A percentile compares a stretch with the other conserved stretches of the same genome.
Conservation (phyloP, 2,329 filamentous ascomycete genomes). For the Cephalotrichum gorgonifer region DNA sequence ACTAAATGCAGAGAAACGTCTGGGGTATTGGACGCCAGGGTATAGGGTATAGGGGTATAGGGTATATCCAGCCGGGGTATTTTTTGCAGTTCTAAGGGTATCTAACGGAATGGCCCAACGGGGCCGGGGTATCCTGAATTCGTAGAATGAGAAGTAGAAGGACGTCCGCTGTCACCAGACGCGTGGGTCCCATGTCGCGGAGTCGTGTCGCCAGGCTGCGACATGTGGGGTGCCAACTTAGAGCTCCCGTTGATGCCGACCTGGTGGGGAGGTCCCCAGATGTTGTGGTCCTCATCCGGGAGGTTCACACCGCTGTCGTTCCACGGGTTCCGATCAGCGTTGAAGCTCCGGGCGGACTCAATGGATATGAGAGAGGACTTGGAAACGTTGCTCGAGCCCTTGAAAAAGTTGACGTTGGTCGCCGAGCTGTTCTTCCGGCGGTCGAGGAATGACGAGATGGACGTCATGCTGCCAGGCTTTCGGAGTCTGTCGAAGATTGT, state of each 20-base stretch:
- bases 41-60: conserved; percentile 63
- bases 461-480: conserved; percentile 89
- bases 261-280: conserved; percentile 35
- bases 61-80: conserved; percentile 57
- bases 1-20: conserved; percentile 35
- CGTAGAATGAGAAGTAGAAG: conserved; percentile 89
- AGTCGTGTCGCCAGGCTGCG: conserved; percentile 70
- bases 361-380: conserved; percentile 94
- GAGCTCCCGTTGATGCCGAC: conserved; percentile 17
- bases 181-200: conserved; percentile 74
- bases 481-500: conserved; percentile 85
- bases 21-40: conserved; percentile 51
- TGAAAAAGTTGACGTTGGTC: conserved; percentile 78
- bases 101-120: conserved; percentile 84
- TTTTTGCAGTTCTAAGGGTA: conserved; percentile 29
- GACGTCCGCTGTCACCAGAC: conserved; percentile 84
- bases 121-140: conserved; percentile 93
- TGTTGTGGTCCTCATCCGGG: conserved; percentile 64
- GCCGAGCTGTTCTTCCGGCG: conserved; percentile 89
- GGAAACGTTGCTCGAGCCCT: conserved; percentile 80
- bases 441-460: conserved; percentile 91
- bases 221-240: conserved; percentile 49
- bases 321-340: conserved; percentile 92
- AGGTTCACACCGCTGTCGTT: conserved; percentile 96
- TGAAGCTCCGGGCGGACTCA: conserved; percentile 84